Percentiles rank a stretch among this genome's conserved stretches.
phyloP scores from a whole-genome alignment of 73 alveolate species.

The Paramecium primaurelia region DNA sequence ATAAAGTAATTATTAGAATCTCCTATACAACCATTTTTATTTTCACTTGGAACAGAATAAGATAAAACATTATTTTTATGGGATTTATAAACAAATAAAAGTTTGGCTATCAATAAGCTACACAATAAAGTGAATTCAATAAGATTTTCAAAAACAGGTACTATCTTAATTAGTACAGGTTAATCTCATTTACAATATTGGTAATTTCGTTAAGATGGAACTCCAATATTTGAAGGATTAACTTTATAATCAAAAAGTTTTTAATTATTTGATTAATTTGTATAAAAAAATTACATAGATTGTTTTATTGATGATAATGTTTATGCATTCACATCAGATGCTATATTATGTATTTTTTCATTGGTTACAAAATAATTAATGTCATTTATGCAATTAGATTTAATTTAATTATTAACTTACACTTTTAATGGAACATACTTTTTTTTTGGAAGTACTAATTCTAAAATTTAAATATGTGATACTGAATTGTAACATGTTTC shows the following conservation, averaged over 20 bases:
- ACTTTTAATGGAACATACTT: constrained; percentile 67
- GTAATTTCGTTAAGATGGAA: constrained; percentile 75
- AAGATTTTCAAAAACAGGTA: constrained; percentile 68
- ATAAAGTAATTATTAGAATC: constrained; percentile 84
- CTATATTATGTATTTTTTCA: constrained; percentile 82
- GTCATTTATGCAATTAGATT: constrained; percentile 91
- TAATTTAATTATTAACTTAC: constrained; percentile 74
- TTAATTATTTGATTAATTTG: constrained; percentile 67
- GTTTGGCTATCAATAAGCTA: constrained; percentile 71
- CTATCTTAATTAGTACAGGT: constrained; percentile 80
- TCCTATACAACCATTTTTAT: constrained; percentile 76
- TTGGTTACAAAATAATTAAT: constrained; percentile 66
- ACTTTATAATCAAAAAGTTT: constrained; percentile 70
- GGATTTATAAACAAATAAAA: constrained; percentile 71
- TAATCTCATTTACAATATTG: constrained; percentile 73
- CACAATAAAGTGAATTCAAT: constrained; percentile 65
- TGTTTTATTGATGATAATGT: constrained; percentile 63
- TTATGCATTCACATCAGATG: constrained; percentile 82
- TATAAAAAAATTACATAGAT: constrained; percentile 67
- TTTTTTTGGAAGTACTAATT: constrained; percentile 92
- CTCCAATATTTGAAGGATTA: constrained; percentile 53
- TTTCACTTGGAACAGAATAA: constrained; percentile 91
- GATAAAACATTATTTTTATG: constrained; percentile 91
- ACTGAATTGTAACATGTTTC: constrained; percentile 81
- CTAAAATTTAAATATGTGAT: constrained; percentile 80